Base-by-base conservation (phyloP, 31 red algal species). In the Porphyra umbilicalis region DNA sequence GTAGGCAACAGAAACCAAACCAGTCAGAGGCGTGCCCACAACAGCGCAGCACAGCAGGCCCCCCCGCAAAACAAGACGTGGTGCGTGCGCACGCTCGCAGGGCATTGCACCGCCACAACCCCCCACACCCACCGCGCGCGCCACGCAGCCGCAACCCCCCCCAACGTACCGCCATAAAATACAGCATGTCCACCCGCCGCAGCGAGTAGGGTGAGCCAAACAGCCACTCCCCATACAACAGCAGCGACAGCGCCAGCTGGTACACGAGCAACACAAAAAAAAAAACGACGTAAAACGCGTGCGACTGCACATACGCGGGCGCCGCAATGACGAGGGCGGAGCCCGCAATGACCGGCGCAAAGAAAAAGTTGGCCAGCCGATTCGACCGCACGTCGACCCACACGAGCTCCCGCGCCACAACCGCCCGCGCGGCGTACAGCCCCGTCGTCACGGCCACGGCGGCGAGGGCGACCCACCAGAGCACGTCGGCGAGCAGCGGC, bases 81-180 rank as follows among this genome's bases (percentile, higher is more conserved):
- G n/a, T n/a, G n/a, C n/a, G n/a, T n/a, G n/a, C n/a, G n/a, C n/a
- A n/a, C n/a, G n/a, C n/a, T n/a, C n/a, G n/a, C n/a, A n/a, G n/a
- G n/a, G n/a, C n/a, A n/a, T n/a, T n/a, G n/a, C n/a, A n/a, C n/a
- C n/a, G n/a, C n/a, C n/a, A n/a, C n/a, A n/a, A n/a, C n/a, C n/a
- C n/a, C n/a, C n/a, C n/a, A n/a, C n/a, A n/a, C n/a, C n/a, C n/a
- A n/a, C n/a, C n/a, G n/a, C n/a, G n/a, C n/a, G n/a, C n/a, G n/a
- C n/a, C n/a, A n/a, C n/a, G n/a, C n/a, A n/a, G n/a, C n/a, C n/a
- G n/a, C n/a, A n/a, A n/a, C n/a, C n/a, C n/a, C n/a, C n/a, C n/a
- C n/a, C n/a, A n/a, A n/a, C n/a, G n/a, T n/a, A n/a, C n/a, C 33
- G 88, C 83, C 91, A 89, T 93, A 77, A 89, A 89, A 18, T 89